Conservation (phyloP, 768 basidiomycete genomes). For the Leccinum olivaceopallidum region DNA sequence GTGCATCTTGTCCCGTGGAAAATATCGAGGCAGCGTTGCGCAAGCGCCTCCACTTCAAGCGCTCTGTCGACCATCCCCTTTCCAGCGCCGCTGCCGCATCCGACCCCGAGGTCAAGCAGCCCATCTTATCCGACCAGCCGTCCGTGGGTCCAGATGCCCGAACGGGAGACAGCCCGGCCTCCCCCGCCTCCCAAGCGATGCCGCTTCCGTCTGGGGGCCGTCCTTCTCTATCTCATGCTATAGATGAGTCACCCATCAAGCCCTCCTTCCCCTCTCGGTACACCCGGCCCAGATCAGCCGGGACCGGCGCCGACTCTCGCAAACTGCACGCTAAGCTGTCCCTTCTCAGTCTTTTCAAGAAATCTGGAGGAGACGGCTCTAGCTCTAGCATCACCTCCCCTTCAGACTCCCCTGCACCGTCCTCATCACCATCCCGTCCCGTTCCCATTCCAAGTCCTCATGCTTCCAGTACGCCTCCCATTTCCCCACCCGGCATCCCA, state of each 20-base stretch:
- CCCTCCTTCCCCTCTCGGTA: conserved; percentile 34
- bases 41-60: conserved; percentile 67
- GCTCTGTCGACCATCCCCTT: conserved; percentile 74
- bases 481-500: conserved; percentile 30
- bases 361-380: conserved; percentile 42
- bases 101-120: conserved; percentile 30
- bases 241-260: conserved; percentile 35
- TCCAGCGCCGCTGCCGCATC: conserved; percentile 39
- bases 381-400: conserved; percentile 35
- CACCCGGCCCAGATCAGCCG: conserved; percentile 71
- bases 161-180: conserved; percentile 2
- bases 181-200: conserved; percentile 7
- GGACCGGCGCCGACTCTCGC: conserved; percentile 59
- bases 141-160: conserved; percentile 6
- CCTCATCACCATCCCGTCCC: conserved; percentile 30
- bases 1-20: conserved; percentile 27
- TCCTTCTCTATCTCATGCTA: conserved; percentile 68
- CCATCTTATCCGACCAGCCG: conserved; percentile 19
- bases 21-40: conserved; percentile 36
- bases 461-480: conserved; percentile 21
- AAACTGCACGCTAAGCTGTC: conserved; percentile 73
- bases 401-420: conserved; percentile 30
- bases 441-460: conserved; percentile 24
- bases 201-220: conserved; percentile 45
- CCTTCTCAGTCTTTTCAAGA: conserved; percentile 73